Evolutionary conservation across 2,329 filamentous ascomycete genomes (phyloP).

Genomic region (Xylariaceae sp.): DNA sequence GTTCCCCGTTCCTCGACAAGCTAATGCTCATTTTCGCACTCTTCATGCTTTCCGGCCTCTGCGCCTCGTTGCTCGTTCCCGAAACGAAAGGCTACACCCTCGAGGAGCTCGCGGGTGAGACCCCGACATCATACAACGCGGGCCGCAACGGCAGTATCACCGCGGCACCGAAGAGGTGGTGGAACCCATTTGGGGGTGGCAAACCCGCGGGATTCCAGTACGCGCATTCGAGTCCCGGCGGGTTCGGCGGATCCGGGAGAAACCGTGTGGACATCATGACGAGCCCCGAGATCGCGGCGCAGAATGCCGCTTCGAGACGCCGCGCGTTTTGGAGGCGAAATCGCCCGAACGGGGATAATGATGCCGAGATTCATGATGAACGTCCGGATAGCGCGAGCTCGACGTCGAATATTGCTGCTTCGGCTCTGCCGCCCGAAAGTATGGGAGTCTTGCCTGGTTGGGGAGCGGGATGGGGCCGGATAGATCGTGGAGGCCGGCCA

Average conservation of each 20-base stretch:
- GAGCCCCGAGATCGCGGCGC: slow-evolving; percentile 36
- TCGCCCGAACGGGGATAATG: background rate
- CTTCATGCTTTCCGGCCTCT: slow-evolving; percentile 71
- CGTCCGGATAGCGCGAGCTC: slow-evolving; percentile 26
- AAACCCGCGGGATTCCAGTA: slow-evolving; percentile 50
- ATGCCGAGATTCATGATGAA: background rate
- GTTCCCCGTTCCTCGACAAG: slow-evolving; percentile 62
- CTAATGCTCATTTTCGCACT: slow-evolving; percentile 75
- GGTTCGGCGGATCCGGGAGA: slow-evolving; percentile 22
- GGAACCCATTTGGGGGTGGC: slow-evolving; percentile 48
- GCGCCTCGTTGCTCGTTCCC: slow-evolving; percentile 68
- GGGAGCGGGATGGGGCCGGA: slow-evolving; percentile 38
- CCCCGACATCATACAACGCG: slow-evolving; percentile 54
- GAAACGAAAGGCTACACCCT: slow-evolving; percentile 73
- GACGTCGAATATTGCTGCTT: slow-evolving; percentile 20
- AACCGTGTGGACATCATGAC: slow-evolving; percentile 41
- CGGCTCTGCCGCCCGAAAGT: slow-evolving; percentile 13
- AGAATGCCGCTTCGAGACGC: slow-evolving; percentile 17
- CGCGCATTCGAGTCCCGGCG: slow-evolving; percentile 29
- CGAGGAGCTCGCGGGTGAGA: slow-evolving; percentile 66
- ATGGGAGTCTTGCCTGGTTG: slow-evolving; percentile 33
- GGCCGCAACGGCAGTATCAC: slow-evolving; percentile 49
- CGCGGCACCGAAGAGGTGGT: slow-evolving; percentile 32
- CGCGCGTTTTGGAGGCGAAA: slow-evolving; percentile 19
- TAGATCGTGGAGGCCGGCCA: slow-evolving; percentile 31